Evolutionary conservation across 805 yeast genomes (phyloP).

Genomic region (Wickerhamomyces chaumierensis): DNA sequence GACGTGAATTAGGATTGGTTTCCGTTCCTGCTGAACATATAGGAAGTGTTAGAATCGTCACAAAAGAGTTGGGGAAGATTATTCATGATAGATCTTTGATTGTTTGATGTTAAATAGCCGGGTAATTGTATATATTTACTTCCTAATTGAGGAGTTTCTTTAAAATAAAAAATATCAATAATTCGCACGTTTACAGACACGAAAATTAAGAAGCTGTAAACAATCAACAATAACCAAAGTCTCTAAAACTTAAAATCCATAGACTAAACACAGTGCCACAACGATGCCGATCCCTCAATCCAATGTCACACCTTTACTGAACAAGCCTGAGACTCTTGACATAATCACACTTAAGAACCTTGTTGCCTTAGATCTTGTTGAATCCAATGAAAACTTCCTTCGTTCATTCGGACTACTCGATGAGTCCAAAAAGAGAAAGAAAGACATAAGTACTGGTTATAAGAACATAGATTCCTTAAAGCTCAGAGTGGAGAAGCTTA

Average conservation of each 20-base stretch:
- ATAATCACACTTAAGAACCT: constrained; percentile 18
- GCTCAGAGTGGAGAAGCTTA: background rate
- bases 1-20: constrained; percentile 15
- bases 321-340: constrained; percentile 8
- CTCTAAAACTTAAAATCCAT: background rate
- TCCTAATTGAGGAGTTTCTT: no score
- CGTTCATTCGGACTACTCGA: constrained; percentile 13
- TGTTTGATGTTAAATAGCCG: constrained; percentile 2
- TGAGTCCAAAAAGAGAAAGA: constrained; percentile 1
- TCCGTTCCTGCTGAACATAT: constrained; percentile 13
- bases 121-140: background rate
- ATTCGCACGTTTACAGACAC: no score
- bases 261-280: constrained; percentile 1
- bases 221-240: background rate
- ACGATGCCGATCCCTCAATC: constrained; percentile 14
- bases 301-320: constrained; percentile 8
- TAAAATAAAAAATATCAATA: no score
- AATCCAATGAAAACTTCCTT: constrained; percentile 14
- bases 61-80: constrained; percentile 11
- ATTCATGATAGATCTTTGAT: constrained; percentile 8
- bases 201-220: background rate
- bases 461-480: no score
- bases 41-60: constrained; percentile 6
- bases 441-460: no score
- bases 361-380: constrained; percentile 16